Conservation (phyloP, 139 green algal genomes). For the Chloropicon primus region DNA sequence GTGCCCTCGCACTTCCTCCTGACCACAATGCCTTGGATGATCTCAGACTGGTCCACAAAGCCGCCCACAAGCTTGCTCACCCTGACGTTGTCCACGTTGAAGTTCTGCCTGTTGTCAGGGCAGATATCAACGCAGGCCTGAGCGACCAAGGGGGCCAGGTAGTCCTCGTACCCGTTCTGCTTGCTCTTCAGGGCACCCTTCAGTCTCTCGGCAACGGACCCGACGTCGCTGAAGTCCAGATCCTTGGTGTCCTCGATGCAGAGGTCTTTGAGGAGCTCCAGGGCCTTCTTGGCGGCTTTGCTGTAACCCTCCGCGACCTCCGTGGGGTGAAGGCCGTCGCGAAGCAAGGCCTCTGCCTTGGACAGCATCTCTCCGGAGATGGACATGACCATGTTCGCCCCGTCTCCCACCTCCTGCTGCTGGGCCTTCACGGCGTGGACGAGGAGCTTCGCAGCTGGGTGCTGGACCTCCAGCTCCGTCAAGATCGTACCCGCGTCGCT, state of each 20-base stretch:
- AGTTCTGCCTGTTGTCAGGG: conserved; percentile 83
- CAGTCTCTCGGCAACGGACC: conserved; percentile 54
- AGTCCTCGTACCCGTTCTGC: conserved; percentile 74
- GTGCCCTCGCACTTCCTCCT: conserved; percentile 73
- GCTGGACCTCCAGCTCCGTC: conserved; percentile 89
- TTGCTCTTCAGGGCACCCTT: conserved; percentile 71
- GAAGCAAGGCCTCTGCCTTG: conserved; percentile 74
- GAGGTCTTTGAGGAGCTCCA: conserved; percentile 48
- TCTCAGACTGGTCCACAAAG: conserved; percentile 33
- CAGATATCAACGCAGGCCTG: conserved; percentile 87
- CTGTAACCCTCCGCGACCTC: conserved; percentile 92
- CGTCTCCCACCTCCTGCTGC: conserved; percentile 90
- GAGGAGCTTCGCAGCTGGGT: conserved; percentile 90
- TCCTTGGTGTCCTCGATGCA: conserved; percentile 59
- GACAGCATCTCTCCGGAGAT: conserved; percentile 86
- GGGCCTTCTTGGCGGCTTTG: conserved; percentile 38
- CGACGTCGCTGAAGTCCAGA: conserved; percentile 65
- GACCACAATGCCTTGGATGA: conserved; percentile 26
- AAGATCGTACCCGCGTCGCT: conserved; percentile 90
- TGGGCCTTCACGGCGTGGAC: conserved; percentile 85
- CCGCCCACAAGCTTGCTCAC: conserved; percentile 83
- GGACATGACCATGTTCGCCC: conserved; percentile 90
- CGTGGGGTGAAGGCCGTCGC: conserved; percentile 76
- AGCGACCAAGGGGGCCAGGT: conserved; percentile 76
- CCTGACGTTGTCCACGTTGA: conserved; percentile 98